phyloP scores from a whole-genome alignment of 345 rosid genomes.

The Citrus australasica region DNA sequence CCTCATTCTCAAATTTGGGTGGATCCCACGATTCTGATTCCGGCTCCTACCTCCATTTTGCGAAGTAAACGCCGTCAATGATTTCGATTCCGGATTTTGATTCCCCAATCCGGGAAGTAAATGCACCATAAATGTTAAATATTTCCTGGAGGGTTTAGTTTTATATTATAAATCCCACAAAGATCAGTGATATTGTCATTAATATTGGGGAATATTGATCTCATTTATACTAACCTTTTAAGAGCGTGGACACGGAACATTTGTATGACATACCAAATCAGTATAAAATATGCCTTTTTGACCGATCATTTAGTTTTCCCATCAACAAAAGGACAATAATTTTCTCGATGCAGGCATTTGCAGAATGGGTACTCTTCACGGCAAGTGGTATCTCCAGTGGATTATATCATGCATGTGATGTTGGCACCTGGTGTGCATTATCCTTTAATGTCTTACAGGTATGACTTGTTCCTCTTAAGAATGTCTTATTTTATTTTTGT shows the following conservation, averaged over 20 bases:
- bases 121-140: background rate
- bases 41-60: too few relatives aligned
- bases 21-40: too few relatives aligned
- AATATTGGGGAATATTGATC: background rate
- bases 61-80: too few relatives aligned
- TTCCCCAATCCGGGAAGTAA: too few relatives aligned
- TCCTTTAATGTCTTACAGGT: conserved; percentile 82
- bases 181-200: background rate
- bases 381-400: conserved; percentile 90
- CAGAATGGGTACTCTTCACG: conserved; percentile 96
- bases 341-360: conserved; percentile 59
- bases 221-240: background rate
- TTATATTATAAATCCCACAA: background rate
- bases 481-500: background rate
- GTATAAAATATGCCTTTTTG: background rate
- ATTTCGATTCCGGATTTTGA: too few relatives aligned
- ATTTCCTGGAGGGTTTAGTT: background rate
- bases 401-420: conserved; percentile 95
- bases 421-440: conserved; percentile 88
- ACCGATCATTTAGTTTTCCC: background rate
- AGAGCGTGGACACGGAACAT: background rate
- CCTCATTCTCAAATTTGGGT: too few relatives aligned
- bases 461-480: conserved; percentile 9
- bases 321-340: conserved; percentile 1
- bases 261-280: background rate